These are phyloP conservation scores for Myxozyma sirexii DNA, from an alignment of 805 yeast genomes.

Conservation along the genomic window DNA sequence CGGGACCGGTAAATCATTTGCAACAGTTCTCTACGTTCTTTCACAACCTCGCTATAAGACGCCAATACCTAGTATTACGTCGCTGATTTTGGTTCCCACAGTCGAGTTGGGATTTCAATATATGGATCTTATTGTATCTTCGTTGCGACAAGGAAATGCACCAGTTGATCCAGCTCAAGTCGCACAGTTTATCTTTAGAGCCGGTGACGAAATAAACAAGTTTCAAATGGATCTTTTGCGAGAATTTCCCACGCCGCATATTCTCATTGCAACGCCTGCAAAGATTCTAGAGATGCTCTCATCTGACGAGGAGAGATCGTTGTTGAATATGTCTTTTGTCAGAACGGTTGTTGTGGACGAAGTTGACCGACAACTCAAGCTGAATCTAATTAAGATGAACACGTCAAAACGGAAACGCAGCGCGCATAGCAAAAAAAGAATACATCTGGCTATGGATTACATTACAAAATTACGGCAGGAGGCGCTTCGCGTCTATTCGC, in stretches of 20 bases:
- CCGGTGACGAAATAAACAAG: conserved; percentile 34
- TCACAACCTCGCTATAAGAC: conserved; percentile 26
- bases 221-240: conserved; percentile 36
- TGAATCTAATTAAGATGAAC: background rate
- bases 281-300: conserved; percentile 49
- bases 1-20: conserved; percentile 44
- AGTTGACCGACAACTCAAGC: conserved; percentile 27
- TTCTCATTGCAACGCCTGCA: conserved; percentile 60
- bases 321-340: conserved; percentile 22
- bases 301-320: conserved; percentile 5
- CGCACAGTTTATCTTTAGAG: conserved; percentile 40
- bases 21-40: conserved; percentile 38
- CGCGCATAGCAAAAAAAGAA: background rate
- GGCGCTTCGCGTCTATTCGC: conserved; percentile 16
- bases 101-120: conserved; percentile 43
- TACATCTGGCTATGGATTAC: conserved; percentile 13
- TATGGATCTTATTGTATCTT: conserved; percentile 21
- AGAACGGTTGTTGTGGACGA: conserved; percentile 34
- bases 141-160: conserved; percentile 26
- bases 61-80: conserved; percentile 31
- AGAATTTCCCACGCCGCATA: conserved; percentile 43
- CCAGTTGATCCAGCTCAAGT: conserved; percentile 21
- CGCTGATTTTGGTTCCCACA: conserved; percentile 43
- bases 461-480: background rate
- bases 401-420: background rate